phyloP scores from a whole-genome alignment of 352 stramenopile genomes.

The Peronospora tabacina region DNA sequence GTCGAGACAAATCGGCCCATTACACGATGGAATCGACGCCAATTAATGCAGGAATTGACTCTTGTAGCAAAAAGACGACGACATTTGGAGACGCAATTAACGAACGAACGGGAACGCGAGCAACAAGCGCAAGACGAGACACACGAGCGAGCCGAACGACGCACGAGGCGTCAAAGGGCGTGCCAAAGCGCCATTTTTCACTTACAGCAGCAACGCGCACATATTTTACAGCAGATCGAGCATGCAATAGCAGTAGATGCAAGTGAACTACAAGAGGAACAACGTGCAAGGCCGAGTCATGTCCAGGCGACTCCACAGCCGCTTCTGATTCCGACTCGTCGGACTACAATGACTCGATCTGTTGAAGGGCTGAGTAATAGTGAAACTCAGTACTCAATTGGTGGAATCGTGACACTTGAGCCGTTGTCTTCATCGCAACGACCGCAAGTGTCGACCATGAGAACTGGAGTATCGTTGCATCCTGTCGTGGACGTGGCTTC shows the following conservation, averaged over 20 bases:
- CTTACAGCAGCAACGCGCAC: slow-evolving; percentile 36
- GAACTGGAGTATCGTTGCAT: slow-evolving; percentile 6
- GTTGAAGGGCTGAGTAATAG: not conserved
- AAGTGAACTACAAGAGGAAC: not conserved
- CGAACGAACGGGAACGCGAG: slow-evolving; percentile 26
- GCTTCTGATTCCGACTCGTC: not conserved
- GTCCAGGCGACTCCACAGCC: not conserved
- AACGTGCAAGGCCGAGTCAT: not conserved
- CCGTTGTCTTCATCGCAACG: slow-evolving; percentile 20
- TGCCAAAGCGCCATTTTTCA: slow-evolving; percentile 35
- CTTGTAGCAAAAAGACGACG: slow-evolving; percentile 25
- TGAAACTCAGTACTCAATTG: slow-evolving; percentile 48
- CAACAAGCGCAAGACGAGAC: slow-evolving; percentile 9
- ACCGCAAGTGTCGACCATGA: slow-evolving; percentile 1
- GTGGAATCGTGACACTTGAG: slow-evolving; percentile 48
- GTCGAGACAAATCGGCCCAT: slow-evolving; percentile 2
- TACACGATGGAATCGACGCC: slow-evolving; percentile 22
- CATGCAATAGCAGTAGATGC: slow-evolving; percentile 15
- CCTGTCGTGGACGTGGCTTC: not conserved
- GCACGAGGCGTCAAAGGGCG: slow-evolving; percentile 5
- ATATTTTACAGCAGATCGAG: slow-evolving; percentile 45
- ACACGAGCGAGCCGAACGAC: not conserved
- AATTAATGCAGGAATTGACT: slow-evolving; percentile 36
- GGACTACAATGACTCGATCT: not conserved
- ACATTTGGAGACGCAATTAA: slow-evolving; percentile 34